These are phyloP conservation scores for Monosporozyma servazzii DNA, from an alignment of 805 yeast species.

Conservation along the genomic window DNA sequence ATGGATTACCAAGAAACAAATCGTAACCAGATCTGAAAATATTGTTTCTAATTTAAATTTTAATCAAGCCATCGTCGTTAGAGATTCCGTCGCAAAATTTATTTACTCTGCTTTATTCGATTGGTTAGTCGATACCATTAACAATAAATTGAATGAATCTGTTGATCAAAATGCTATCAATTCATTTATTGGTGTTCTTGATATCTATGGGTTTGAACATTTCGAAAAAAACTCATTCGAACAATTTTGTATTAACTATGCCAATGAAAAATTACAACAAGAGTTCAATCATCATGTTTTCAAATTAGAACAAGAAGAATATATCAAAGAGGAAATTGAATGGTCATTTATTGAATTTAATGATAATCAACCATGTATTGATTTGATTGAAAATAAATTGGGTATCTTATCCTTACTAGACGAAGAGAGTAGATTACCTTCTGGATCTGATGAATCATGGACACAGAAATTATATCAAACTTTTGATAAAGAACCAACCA, in stretches of 20 bases:
- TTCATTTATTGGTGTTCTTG: slow-evolving; percentile 89
- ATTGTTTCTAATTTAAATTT: slow-evolving; percentile 75
- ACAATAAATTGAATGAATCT: slow-evolving; percentile 58
- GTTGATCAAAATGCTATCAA: slow-evolving; percentile 42
- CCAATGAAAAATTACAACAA: slow-evolving; percentile 94
- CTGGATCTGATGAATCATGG: slow-evolving; percentile 92
- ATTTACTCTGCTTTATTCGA: slow-evolving; percentile 88
- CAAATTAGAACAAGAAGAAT: slow-evolving; percentile 94
- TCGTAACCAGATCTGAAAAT: slow-evolving; percentile 86
- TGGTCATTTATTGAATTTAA: slow-evolving; percentile 96
- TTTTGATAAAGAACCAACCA: slow-evolving; percentile 67
- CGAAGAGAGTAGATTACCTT: slow-evolving; percentile 90
- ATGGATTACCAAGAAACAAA: slow-evolving; percentile 91
- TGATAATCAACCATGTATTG: slow-evolving; percentile 95
- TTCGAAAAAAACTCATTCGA: slow-evolving; percentile 91
- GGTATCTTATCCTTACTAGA: slow-evolving; percentile 85
- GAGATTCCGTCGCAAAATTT: slow-evolving; percentile 93
- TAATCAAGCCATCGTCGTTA: slow-evolving; percentile 80
- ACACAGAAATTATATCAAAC: slow-evolving; percentile 81
- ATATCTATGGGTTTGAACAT: slow-evolving; percentile 96
- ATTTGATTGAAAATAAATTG: slow-evolving; percentile 76
- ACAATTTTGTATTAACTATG: slow-evolving; percentile 95
- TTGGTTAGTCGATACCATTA: slow-evolving; percentile 85
- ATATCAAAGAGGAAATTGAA: slow-evolving; percentile 82
- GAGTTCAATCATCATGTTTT: slow-evolving; percentile 96